A percentile compares a stretch with the other conserved stretches of the same genome.
Conservation (phyloP, 2,329 filamentous ascomycete species). For the Phaeosphaeria sp. region DNA sequence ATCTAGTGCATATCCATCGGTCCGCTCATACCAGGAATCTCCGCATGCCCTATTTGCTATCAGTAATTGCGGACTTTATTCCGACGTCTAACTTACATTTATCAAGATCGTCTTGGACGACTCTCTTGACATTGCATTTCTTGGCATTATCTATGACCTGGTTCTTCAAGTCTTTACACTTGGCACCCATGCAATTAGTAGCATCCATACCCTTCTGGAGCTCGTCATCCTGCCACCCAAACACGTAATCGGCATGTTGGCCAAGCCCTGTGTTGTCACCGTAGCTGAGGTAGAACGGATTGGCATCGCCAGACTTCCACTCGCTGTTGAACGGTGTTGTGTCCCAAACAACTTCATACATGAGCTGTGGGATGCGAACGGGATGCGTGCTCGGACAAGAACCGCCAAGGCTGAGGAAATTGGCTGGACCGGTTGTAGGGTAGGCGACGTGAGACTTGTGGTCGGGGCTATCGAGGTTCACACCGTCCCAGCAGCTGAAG, state of each 20-base stretch:
- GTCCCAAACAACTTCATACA: constrained; percentile 57
- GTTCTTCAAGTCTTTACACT: constrained; percentile 31
- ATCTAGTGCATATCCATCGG: no score
- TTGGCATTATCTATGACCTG: constrained; percentile 29
- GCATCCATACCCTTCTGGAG: constrained; percentile 35
- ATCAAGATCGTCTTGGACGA: constrained; percentile 32
- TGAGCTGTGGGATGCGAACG: constrained; percentile 54
- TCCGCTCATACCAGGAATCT: no score
- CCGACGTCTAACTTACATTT: constrained; percentile 39
- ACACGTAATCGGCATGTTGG: constrained; percentile 36
- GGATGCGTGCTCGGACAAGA: constrained; percentile 52
- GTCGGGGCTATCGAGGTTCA: constrained; percentile 58
- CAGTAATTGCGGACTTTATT: no score
- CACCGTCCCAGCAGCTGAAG: constrained; percentile 55
- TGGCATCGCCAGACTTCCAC: constrained; percentile 31
- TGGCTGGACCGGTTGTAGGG: constrained; percentile 32
- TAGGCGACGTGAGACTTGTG: constrained; percentile 62
- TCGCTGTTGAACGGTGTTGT: constrained; percentile 41
- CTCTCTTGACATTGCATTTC: constrained; percentile 28
- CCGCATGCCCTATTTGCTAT: no score
- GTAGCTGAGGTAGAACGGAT: constrained; percentile 32
- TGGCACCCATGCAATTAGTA: constrained; percentile 38
- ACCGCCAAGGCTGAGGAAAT: constrained; percentile 37
- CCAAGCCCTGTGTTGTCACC: constrained; percentile 33
- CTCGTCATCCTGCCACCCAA: constrained; percentile 32